phyloP scores from a whole-genome alignment of 2,329 filamentous ascomycete species.

The Cordyceps militaris region DNA sequence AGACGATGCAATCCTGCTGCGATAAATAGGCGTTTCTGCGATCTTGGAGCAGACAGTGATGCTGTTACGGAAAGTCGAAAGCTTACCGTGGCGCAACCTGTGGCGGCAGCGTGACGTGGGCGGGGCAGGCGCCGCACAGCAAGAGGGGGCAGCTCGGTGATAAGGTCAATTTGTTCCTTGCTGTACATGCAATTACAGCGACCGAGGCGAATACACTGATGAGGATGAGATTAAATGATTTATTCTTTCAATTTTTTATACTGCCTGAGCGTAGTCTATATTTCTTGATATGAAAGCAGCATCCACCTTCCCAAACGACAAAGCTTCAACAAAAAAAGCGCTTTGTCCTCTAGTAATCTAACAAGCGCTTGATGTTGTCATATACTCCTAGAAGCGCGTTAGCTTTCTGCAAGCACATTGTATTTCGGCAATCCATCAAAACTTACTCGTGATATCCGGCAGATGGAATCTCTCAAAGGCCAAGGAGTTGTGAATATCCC shows the following conservation, averaged over 20 bases:
- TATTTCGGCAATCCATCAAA: not conserved
- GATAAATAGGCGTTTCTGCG: not conserved
- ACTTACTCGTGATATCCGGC: constrained; percentile 78
- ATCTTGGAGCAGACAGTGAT: not conserved
- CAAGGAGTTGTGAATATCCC: constrained; percentile 77
- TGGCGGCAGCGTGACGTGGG: constrained; percentile 10
- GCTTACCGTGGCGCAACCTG: constrained; percentile 12
- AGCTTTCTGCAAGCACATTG: not conserved
- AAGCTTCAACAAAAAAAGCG: not conserved
- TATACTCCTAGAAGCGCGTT: constrained; percentile 50
- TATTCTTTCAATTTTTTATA: not conserved
- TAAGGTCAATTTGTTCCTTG: not conserved
- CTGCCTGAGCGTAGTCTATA: not conserved
- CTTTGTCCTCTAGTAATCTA: constrained; percentile 50
- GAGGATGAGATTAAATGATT: not conserved
- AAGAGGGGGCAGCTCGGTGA: not conserved
- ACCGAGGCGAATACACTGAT: not conserved
- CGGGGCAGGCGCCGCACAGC: constrained; percentile 8
- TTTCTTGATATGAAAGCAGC: not conserved
- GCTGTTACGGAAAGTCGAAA: not conserved
- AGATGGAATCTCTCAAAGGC: constrained; percentile 74
- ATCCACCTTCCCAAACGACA: not conserved
- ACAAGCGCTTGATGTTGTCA: constrained; percentile 59
- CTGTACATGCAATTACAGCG: not conserved
- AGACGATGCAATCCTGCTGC: not conserved